phyloP scores from a whole-genome alignment of 2,329 filamentous ascomycete genomes.

The Bipolaris bicolor region DNA sequence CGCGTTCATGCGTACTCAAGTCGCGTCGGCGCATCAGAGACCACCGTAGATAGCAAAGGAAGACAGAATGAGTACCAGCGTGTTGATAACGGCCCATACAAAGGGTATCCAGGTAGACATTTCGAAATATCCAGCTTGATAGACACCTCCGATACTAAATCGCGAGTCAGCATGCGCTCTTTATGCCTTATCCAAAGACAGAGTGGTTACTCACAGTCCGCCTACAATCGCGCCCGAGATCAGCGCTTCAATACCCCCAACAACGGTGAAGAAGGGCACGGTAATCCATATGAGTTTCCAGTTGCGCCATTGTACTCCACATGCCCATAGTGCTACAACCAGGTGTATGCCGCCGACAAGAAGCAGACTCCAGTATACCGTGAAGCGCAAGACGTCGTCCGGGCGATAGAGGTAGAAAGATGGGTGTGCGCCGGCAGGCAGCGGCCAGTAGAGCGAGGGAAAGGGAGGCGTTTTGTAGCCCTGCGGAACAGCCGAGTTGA shows the following conservation, averaged over 20 bases:
- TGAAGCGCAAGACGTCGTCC: constrained; percentile 84
- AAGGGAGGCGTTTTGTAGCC: constrained; percentile 75
- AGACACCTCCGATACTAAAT: constrained; percentile 75
- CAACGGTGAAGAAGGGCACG: constrained; percentile 71
- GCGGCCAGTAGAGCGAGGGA: constrained; percentile 80
- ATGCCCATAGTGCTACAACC: constrained; percentile 72
- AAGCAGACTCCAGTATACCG: constrained; percentile 82
- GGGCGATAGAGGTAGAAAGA: constrained; percentile 73
- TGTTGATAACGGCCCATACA: constrained; percentile 84
- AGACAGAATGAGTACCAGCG: constrained; percentile 80
- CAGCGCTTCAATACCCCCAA: constrained; percentile 77
- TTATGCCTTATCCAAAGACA: not conserved
- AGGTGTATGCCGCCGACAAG: constrained; percentile 78
- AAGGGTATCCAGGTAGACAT: constrained; percentile 97
- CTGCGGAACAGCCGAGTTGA: constrained; percentile 56
- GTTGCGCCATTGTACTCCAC: constrained; percentile 69
- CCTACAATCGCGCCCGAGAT: constrained; percentile 83
- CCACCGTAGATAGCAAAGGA: constrained; percentile 94
- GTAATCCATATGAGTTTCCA: constrained; percentile 70
- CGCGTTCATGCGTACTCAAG: not conserved
- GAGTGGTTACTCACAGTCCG: constrained; percentile 66
- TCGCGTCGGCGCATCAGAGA: constrained; percentile 57
- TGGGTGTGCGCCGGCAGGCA: constrained; percentile 62
- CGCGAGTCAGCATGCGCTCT: constrained; percentile 10
- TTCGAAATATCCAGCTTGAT: constrained; percentile 79